These are phyloP conservation scores for Raffaelea ambrosiae DNA, from an alignment of 2,329 filamentous ascomycete genomes.

Conservation along the genomic window DNA sequence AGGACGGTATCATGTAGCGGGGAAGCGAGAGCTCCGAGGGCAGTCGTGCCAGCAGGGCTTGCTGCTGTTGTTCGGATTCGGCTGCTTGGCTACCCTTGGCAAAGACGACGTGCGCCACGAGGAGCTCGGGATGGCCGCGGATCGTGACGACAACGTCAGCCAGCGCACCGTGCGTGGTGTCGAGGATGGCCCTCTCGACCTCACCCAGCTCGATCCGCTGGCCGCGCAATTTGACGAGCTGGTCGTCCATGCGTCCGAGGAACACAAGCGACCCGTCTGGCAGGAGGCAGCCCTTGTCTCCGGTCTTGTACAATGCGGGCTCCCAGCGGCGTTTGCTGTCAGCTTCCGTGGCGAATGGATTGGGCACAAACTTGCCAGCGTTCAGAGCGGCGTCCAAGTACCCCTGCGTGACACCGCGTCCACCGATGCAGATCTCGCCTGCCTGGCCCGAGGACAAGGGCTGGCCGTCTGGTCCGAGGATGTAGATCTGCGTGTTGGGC, in stretches of 20 bases:
- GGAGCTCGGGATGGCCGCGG: neutral
- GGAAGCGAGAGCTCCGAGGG: neutral
- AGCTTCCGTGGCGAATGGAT: neutral
- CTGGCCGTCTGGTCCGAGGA: neutral
- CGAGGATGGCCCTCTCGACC: neutral
- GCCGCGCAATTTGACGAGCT: neutral
- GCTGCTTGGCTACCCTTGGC: neutral
- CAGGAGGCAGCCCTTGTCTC: neutral
- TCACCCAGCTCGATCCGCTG: neutral
- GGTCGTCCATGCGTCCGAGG: neutral
- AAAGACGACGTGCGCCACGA: neutral
- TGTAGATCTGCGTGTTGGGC: neutral
- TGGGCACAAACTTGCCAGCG: no score
- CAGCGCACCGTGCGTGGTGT: neutral
- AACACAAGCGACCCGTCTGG: neutral
- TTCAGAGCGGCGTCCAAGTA: neutral
- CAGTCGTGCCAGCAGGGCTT: neutral
- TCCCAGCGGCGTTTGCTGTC: neutral
- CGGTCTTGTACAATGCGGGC: neutral
- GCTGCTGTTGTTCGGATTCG: neutral
- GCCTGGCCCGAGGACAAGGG: neutral
- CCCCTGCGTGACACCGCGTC: neutral
- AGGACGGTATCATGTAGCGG: neutral
- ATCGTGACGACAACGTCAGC: neutral
- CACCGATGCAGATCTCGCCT: neutral